These are phyloP conservation scores for Quercus dentata DNA, from an alignment of 306 rosid genomes.

Conservation along the genomic window DNA sequence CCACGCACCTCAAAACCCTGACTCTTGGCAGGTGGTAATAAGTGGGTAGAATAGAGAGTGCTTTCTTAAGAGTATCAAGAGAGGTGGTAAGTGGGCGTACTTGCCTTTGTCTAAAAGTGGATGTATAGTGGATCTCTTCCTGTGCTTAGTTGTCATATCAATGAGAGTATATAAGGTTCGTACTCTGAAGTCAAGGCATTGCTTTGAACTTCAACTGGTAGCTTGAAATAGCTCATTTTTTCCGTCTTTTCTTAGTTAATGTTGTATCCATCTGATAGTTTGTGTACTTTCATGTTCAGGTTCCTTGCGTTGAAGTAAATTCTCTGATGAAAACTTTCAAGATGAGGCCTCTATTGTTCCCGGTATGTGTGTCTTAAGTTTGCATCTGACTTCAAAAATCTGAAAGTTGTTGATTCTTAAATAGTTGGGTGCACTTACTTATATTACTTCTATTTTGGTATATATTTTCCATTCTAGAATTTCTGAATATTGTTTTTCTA, in stretches of 20 bases:
- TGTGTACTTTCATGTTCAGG: conserved; percentile 52
- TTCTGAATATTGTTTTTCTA: not conserved
- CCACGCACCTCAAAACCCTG: too few relatives aligned
- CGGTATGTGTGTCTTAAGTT: conserved; percentile 49
- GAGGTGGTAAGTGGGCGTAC: not conserved
- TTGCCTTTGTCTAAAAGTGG: not conserved
- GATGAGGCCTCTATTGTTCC: conserved; percentile 79
- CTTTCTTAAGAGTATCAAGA: too few relatives aligned
- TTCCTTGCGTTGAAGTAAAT: conserved; percentile 87
- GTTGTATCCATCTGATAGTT: conserved; percentile 16
- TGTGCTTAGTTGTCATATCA: not conserved
- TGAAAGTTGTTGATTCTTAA: conserved; percentile 3
- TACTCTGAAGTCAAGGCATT: conserved; percentile 1
- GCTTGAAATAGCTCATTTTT: not conserved
- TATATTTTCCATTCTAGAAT: not conserved
- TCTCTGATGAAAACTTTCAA: conserved; percentile 89
- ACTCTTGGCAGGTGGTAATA: too few relatives aligned
- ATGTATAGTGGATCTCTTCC: not conserved
- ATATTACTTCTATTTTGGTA: not conserved
- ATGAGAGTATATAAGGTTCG: not conserved
- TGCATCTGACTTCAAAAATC: conserved; percentile 1
- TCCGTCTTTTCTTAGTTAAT: not conserved
- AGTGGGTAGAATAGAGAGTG: too few relatives aligned
- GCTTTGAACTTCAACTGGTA: conserved; percentile 6
- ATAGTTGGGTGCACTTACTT: conserved; percentile 1